Conservation (phyloP, 106 monocot species). For the Phalaenopsis aphrodite region DNA sequence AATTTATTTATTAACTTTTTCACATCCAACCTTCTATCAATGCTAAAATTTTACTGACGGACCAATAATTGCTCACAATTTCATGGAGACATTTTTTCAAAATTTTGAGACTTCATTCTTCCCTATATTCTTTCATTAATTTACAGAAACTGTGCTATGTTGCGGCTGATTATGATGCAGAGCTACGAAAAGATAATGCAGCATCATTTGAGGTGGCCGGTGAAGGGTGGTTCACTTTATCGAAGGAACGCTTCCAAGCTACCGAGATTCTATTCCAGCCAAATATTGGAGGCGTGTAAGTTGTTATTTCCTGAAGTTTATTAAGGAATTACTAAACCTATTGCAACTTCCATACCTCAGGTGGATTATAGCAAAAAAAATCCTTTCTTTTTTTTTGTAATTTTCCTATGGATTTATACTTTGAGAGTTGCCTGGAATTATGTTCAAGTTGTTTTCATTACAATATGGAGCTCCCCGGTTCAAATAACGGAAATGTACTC, state of each 20-base stretch:
- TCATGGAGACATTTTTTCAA: neutral
- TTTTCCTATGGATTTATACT: neutral
- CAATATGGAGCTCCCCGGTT: neutral
- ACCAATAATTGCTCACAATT: neutral
- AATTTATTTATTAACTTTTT: neutral
- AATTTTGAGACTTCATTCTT: neutral
- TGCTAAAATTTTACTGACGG: neutral
- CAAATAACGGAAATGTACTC: neutral
- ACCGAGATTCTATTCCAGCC: slow-evolving; percentile 92
- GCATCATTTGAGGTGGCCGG: slow-evolving; percentile 77
- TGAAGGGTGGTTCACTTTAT: slow-evolving; percentile 83
- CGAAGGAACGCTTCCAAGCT: slow-evolving; percentile 75
- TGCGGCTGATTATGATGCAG: slow-evolving; percentile 77
- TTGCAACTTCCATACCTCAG: neutral
- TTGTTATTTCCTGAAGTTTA: slow-evolving; percentile 1
- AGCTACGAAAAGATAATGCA: slow-evolving; percentile 58
- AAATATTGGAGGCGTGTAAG: slow-evolving; percentile 78
- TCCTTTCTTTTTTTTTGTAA: neutral
- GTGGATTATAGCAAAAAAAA: neutral
- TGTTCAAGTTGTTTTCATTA: neutral
- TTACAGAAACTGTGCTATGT: slow-evolving; percentile 90
- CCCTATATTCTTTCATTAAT: neutral
- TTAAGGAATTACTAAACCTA: neutral
- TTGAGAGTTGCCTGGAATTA: neutral
- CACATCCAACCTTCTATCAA: neutral